Evolutionary conservation across 176 grass and related monocot genomes (phyloP), one percentile per base, ranked within the genome.

Genomic region (Pharus latifolius): DNA sequence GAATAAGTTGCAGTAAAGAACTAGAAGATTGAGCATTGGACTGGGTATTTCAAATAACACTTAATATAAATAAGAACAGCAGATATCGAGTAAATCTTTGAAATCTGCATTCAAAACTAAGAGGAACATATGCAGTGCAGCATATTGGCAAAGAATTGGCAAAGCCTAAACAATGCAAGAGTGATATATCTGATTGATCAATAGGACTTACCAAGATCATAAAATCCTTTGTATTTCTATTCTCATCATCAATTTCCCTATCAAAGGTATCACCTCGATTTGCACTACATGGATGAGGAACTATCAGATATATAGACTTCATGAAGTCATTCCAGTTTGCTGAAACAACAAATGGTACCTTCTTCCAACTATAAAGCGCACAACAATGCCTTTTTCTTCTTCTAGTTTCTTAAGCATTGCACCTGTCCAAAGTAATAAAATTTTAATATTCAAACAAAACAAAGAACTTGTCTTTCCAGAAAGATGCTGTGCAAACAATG

Each of bases 321-420:
- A 44, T 67, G 51, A 32, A 15, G 56, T 78, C 25, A 62, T 67
- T 73, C 24, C 37, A 70, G 23, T 60, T 64, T 56, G 71, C 10
- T 31, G 17, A 65, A 51, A 10, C 49, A 58, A 23, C 35, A 65
- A 69, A 65, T 5, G 19, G 32, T 85, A 99, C 95, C 90, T 99
- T 94, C 90, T 83, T 88, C 95, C 95, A 72, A 99, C 89, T 47
- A 99, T 43, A 74, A 99, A 99, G 56, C 90, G 87, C 67, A 91
- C 90, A 63, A 91, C 67, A 80, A 94, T 80, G 64, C 87, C 87
- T 77, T 94, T 94, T 57, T 99, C 90, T 79, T 88, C 82, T 88
- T 99, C 90, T 51, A 99, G 54, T 84, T 84, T 94, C 58, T 91
- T 88, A 59, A 94, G 70, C 84, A 92, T 85, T 81, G 90, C 78